Evolutionary conservation across 306 rosid species (phyloP).

Genomic region (Gastrolobium villosum): DNA sequence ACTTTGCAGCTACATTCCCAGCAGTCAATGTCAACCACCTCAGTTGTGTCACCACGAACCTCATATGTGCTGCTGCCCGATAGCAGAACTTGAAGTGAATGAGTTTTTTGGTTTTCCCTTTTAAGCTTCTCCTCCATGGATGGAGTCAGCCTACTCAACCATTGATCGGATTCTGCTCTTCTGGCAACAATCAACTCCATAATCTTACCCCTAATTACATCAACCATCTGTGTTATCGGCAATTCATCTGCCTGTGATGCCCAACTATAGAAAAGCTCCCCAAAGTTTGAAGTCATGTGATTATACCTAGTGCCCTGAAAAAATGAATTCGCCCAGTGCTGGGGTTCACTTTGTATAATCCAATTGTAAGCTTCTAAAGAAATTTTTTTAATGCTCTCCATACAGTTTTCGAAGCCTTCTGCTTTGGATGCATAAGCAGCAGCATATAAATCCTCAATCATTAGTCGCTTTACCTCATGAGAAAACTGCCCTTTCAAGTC

Average conservation of each 20-base stretch:
- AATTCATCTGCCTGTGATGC: conserved; percentile 85
- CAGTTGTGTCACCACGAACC: conserved; percentile 83
- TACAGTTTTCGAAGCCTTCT: conserved; percentile 76
- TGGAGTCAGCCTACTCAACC: conserved; percentile 86
- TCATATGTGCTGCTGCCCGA: conserved; percentile 75
- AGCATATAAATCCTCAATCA: conserved; percentile 85
- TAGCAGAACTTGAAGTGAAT: conserved; percentile 68
- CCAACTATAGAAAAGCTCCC: conserved; percentile 94
- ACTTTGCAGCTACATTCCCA: conserved; percentile 95
- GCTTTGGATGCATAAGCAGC: conserved; percentile 82
- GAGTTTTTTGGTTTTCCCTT: conserved; percentile 67
- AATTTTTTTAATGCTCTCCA: conserved; percentile 80
- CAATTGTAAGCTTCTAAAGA: conserved; percentile 87
- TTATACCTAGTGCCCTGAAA: conserved; percentile 93
- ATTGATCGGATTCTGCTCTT: conserved; percentile 70
- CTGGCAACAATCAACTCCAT: conserved; percentile 80
- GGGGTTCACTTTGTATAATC: conserved; percentile 88
- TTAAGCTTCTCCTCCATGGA: conserved; percentile 92
- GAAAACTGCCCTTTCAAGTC: conserved; percentile 95
- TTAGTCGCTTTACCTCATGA: conserved; percentile 93
- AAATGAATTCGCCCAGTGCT: conserved; percentile 85
- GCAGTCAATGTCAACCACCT: conserved; percentile 77
- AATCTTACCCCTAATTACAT: conserved; percentile 80
- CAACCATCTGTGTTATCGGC: conserved; percentile 98
- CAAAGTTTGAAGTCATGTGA: conserved; percentile 91